Evolutionary conservation across 345 rosid genomes (phyloP), one percentile per base, ranked within the genome.

Genomic region (Sisymbrium altissimum): DNA sequence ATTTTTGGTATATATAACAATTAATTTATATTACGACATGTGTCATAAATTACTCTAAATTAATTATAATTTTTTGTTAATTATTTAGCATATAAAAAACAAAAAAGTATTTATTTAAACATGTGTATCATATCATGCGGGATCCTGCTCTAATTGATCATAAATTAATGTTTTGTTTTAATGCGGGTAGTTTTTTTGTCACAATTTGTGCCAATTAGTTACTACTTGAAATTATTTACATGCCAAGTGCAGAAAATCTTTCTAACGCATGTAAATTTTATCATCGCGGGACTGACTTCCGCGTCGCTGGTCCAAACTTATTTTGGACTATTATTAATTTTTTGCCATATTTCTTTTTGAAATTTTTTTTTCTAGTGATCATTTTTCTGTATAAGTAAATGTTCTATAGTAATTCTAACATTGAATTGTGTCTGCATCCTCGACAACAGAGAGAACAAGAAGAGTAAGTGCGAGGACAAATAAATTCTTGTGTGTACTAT

Each of bases 221-320:
- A 21, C 14, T 49, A 49, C 55, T 21, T 21, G 53, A 21, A 48
- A 49, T 6, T 30, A 53, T 14, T 38, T 4, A 52, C 27, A 25
- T 40, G 62, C 62, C 50, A 30, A 32, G 8, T 30, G 12, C 2
- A 56, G 68, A 17, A 38, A 61, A 49, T 38, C 7, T 61, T 17
- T 27, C 3, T 11, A 9, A 29, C 15, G 7, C 60, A 63, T 27
- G 32, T 49, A 46, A 7, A 48, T 3, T 11, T 49, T 15, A 17
- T 38, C 18, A 35, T n/a, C 33, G 59, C 59, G 36, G 53, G 64
- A 43, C 73, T 69, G 21, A 17, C 10, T 41, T 45, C 66, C 66
- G 17, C 40, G 49, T 60, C 59, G 18, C 48, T 58, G 73, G 73
- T 56, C 73, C 65, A 71, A 36, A 7, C 49, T 27, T 70, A 59